Evolutionary conservation across 169 alveolate genomes (phyloP), one percentile per base, ranked within the genome.

Genomic region (Babesia gibsoni): DNA sequence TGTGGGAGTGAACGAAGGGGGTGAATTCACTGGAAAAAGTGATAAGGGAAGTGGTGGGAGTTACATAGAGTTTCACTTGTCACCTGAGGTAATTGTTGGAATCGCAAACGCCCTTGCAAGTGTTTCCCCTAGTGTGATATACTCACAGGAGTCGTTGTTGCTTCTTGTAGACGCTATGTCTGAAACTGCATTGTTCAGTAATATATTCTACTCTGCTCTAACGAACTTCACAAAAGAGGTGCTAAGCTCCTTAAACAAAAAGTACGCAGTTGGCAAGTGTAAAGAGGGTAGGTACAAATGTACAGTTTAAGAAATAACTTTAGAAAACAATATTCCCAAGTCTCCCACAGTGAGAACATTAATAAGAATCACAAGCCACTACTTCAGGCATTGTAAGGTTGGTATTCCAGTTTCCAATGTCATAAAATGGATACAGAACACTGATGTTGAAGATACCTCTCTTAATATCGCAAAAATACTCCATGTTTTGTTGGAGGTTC

Each of bases 71-170:
- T 52, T 41, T 5, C 8, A 27, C 2, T 14, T 61, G 27, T 46
- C 58, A 10, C 58, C 42, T 16, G 41, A 5, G 16, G 16, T 43
- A 14, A 45, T 42, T 56, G 58, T 36, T 5, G n/a, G 48, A 3
- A 25, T 61, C 61, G 72, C 59, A 14, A 61, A 61, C 23, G 59
- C 59, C 20, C 27, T 61, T 29, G 33, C 14, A 2, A 23, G 9
- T 27, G 4, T 43, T 10, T 18, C 37, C 35, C 37, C 72, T 3
- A 9, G 61, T 20, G 46, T 27, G 4, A 22, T 45, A 4, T 61
- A 58, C 58, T 3, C 43, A 32, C 42, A 61, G 61, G 72, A 61
- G 30, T 33, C 46, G 43, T 61, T 42, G 72, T 58, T 61, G 27
- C 20, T 61, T 2, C 22, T 61, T 4, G 23, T 61, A 23, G 56